phyloP scores from a whole-genome alignment of 495 filamentous ascomycete genomes.

The Talaromyces proteolyticus region DNA sequence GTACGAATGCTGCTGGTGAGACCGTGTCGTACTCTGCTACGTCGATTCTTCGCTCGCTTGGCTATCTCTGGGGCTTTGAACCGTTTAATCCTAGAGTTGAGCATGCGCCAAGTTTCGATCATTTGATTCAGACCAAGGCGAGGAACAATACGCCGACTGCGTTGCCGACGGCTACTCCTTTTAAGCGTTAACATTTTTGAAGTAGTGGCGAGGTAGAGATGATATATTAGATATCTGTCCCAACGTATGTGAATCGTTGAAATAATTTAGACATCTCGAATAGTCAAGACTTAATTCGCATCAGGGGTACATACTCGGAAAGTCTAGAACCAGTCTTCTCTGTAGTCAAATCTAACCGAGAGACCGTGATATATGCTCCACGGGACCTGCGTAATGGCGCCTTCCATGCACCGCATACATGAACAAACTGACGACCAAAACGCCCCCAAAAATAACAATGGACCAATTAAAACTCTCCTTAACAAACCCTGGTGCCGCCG shows the following conservation, averaged over 20 bases:
- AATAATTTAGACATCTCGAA: too few relatives aligned
- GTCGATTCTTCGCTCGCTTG: conserved; percentile 31
- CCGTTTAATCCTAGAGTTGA: conserved; percentile 33
- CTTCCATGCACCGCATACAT: conserved; percentile 1
- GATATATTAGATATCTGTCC: too few relatives aligned
- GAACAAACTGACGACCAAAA: conserved; percentile 10
- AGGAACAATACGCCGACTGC: neutral
- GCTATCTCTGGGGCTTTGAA: conserved; percentile 39
- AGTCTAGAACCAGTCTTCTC: too few relatives aligned
- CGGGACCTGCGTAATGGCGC: too few relatives aligned
- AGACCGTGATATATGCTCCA: too few relatives aligned
- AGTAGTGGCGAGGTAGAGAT: too few relatives aligned
- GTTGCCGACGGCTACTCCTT: neutral
- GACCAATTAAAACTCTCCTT: conserved; percentile 41
- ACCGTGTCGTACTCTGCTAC: conserved; percentile 7
- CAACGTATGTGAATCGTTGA: too few relatives aligned
- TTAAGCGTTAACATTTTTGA: neutral
- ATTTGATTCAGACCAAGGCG: conserved; percentile 18
- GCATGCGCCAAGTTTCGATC: conserved; percentile 31
- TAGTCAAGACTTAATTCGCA: too few relatives aligned
- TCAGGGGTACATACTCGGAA: too few relatives aligned
- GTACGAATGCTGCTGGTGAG: conserved; percentile 24
- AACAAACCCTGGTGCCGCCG: too few relatives aligned
- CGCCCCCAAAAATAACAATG: conserved; percentile 34
- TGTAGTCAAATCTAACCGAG: too few relatives aligned